These are phyloP conservation scores for Stachybotrys chlorohalonatus DNA, from an alignment of 2,329 filamentous ascomycete genomes.

Conservation along the genomic window DNA sequence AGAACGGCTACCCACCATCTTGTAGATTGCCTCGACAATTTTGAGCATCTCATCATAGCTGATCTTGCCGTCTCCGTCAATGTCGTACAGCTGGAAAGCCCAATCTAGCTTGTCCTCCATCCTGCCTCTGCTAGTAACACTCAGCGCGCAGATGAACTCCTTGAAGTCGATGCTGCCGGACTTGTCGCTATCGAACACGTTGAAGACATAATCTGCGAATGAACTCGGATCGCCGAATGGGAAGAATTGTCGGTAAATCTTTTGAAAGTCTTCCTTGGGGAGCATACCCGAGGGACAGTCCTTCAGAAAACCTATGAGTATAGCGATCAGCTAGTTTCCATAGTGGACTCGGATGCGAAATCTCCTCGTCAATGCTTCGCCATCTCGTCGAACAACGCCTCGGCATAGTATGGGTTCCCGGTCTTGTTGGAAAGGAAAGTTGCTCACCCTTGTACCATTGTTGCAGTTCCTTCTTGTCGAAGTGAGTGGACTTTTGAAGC, in stretches of 20 bases:
- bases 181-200: conserved; percentile 96
- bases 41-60: conserved; percentile 98
- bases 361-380: no score
- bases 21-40: conserved; percentile 99
- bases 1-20: conserved; percentile 62
- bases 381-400: no score
- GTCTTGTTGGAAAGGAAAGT: neutral
- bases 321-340: neutral
- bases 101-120: conserved; percentile 99
- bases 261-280: conserved; percentile 97
- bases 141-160: conserved; percentile 97
- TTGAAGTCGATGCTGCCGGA: conserved; percentile 98
- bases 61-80: conserved; percentile 97
- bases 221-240: conserved; percentile 95
- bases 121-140: conserved; percentile 92
- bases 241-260: conserved; percentile 99
- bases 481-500: conserved; percentile 93
- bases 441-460: conserved; percentile 97
- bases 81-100: conserved; percentile 99
- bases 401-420: no score
- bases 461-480: conserved; percentile 98
- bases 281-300: conserved; percentile 96
- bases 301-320: conserved; percentile 75
- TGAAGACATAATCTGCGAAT: conserved; percentile 98
- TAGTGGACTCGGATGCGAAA: no score